Evolutionary conservation across 176 grass and related monocot genomes (phyloP).

Genomic region (Lolium perenne): DNA sequence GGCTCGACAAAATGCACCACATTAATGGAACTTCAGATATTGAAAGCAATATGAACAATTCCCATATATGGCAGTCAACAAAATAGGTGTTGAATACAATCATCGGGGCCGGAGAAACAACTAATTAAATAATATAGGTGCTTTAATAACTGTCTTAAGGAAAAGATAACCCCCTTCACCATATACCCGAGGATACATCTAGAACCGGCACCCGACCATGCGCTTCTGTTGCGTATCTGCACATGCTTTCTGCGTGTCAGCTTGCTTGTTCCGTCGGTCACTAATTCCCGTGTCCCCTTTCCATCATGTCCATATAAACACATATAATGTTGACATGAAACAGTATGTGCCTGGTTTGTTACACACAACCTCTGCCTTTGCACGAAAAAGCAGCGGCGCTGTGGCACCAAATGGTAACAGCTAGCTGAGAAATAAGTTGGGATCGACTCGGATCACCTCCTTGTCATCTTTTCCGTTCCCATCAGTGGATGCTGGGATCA

Average conservation of each 20-base stretch:
- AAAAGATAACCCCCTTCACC: not conserved
- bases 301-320: not conserved
- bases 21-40: not conserved
- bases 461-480: conserved; percentile 18
- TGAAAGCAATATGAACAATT: not conserved
- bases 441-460: conserved; percentile 49
- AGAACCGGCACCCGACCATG: conserved; percentile 19
- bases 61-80: not conserved
- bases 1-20: not conserved
- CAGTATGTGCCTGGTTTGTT: conserved; percentile 12
- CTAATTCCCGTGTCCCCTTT: conserved; percentile 16
- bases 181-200: not conserved
- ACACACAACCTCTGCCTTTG: not conserved
- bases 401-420: conserved; percentile 40
- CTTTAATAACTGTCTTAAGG: not conserved
- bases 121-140: not conserved
- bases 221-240: conserved; percentile 38
- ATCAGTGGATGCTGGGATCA: conserved; percentile 60
- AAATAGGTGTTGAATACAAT: not conserved
- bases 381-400: conserved; percentile 12
- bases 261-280: conserved; percentile 60
- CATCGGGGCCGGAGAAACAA: not conserved
- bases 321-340: conserved; percentile 47
- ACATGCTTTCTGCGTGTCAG: conserved; percentile 42
- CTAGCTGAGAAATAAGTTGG: conserved; percentile 42